Base-by-base conservation (phyloP, 768 basidiomycete species). In the Amanita muscaria region DNA sequence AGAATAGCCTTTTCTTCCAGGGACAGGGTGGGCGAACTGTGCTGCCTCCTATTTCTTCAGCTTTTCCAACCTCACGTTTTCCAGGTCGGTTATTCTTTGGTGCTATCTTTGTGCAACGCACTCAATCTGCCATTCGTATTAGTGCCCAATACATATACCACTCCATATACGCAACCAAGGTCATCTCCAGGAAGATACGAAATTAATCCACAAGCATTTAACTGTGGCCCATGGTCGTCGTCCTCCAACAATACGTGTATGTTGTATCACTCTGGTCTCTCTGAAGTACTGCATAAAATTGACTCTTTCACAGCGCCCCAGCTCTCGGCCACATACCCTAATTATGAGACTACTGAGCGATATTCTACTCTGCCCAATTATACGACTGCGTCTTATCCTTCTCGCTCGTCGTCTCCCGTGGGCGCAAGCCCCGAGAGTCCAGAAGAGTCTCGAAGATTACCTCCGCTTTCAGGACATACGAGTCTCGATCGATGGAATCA, bases 11-110 rank as follows among this genome's bases (percentile, higher is more conserved):
- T 68, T 81, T 80, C 73, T 78, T 70, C 75, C 76, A 69, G 73
- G 77, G 67, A 73, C 83, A 85, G 79, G 83, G 84, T 86, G 83
- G 83, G 83, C 80, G 83, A 79, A 77, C 80, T 73, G 76, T 83
- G 72, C 79, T 85, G 65, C 84, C 83, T 80, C 79, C 83, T 79
- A 71, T 86, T 76, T 75, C 78, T 78, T 73, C 80, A 67, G 77
- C 77, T 59, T 82, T 83, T 81, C 82, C 82, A 83, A 79, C 77
- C 80, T 85, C 79, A 82, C 82, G 73, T 79, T 83, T 80, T 82
- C 77, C 83, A 86, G 83, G 83, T 86, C 79, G 76, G 83, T 84
- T 73, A 65, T 65, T 65, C 67, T 72, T 59, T 66, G 70, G 59
- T 72, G 64, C 67, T 73, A 63, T 73, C 63, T 58, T 58, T 59